Evolutionary conservation across 1,139 yeast genomes (phyloP), one percentile per base, ranked within the genome.

Genomic region (Torulaspora pretoriensis): DNA sequence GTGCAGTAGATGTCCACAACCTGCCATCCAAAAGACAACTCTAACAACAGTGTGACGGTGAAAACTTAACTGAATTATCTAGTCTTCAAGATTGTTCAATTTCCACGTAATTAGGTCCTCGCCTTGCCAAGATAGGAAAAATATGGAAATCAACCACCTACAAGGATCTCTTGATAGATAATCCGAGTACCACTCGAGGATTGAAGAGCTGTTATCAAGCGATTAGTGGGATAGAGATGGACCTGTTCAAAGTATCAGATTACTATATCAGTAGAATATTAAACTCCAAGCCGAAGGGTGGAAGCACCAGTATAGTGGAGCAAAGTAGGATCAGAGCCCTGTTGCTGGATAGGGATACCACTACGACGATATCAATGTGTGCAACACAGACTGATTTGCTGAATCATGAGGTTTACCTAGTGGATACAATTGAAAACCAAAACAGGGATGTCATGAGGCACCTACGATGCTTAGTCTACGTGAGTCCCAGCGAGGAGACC

Each of bases 361-460:
- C 95, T 12, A 75, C 89, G 0, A 79, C 89, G 24, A 79, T 94
- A 17, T 88, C 97, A 12, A 75, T 92, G 76, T 80, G 85, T 54
- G 79, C 95, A 35, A 84, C 96, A 2, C 98, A 94, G 64, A 82
- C 95, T 4, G 85, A 83, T 52, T 73, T 92, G 41, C 74, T 92
- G 39, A 81, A 83, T 52, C 79, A 86, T 54, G 96, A 90, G 51
- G 78, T 92, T 16, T 88, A 87, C 49, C 72, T 92, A 41, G 81
- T 89, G 38, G 97, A 89, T 51, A 75, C 78, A 22, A 63, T 81
- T 55, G 81, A 80, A 42, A 87, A 86, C 56, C 65, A 69, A n/a
- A 64, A 69, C 28, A 71, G 88, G 32, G 88, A 90, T 54, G 79
- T 78, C 46, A 72, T 92, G 85, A 80, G 94, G 49, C 95, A 90